Evolutionary conservation across 2,329 filamentous ascomycete genomes (phyloP), one percentile per base, ranked within the genome.

Genomic region (Zalaria obscura): DNA sequence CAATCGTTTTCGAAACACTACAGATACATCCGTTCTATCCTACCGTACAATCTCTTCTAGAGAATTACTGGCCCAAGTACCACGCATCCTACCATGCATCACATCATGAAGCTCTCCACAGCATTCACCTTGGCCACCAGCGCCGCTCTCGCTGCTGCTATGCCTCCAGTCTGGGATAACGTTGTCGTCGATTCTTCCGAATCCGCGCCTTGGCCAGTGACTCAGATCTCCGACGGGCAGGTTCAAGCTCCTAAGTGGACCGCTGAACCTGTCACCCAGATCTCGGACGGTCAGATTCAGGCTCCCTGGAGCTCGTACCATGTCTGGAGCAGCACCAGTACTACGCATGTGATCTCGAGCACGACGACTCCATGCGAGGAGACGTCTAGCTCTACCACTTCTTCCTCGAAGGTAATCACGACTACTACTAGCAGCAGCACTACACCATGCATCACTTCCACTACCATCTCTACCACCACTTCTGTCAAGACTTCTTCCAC

Each of bases 191-290:
- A 18, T 18, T 18, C 18, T 18, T 18, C 18, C 18, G 18, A 18
- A 18, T 18, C 18, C 18, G 18, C 18, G 18, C 18, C 18, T 18
- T 18, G 18, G 18, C 38, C 45, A 9, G 47, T 55, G 35, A 48
- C 53, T 4, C 50, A 56, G 50, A 52, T 54, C 44, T 36, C 43
- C 32, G 55, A 56, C 41, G 54, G 46, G 18, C 54, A 55, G 47
- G 44, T 53, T 38, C 53, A 52, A 40, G 46, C 44, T 3, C 41
- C 45, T 10, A 37, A 37, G 18, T 37, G 31, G 29, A 10, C 28
- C 18, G 27, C 37, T 26, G 11, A 42, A 5, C 38, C 45, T 10
- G 45, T 53, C 34, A 48, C 51, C 3, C 49, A 55, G 47, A 51
- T 53, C 44, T 40, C 45, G 29, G 55, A 56, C 39, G 54, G 46